Conservation (phyloP, 495 filamentous ascomycete species). For the Oidiodendron maius region DNA sequence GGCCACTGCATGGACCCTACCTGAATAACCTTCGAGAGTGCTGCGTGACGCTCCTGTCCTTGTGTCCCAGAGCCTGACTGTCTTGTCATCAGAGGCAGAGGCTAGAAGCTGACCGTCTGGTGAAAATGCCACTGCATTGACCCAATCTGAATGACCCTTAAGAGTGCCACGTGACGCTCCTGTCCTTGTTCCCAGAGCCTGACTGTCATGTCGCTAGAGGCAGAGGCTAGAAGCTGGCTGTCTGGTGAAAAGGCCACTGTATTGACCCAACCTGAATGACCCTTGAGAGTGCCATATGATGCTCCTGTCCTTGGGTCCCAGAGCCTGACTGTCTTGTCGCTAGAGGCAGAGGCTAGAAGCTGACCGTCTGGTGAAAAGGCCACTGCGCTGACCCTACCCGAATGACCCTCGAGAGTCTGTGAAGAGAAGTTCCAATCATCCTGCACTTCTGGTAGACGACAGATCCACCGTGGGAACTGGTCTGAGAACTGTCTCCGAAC, state of each 20-base stretch:
- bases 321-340: background rate
- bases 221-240: conserved; percentile 10
- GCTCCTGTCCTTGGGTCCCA: background rate
- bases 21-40: background rate
- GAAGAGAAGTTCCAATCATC: background rate
- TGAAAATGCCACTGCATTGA: background rate
- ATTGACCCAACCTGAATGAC: background rate
- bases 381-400: background rate
- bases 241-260: conserved; percentile 17
- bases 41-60: background rate
- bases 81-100: background rate
- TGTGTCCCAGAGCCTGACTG: background rate
- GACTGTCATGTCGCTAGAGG: conserved; percentile 5
- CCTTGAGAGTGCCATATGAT: background rate
- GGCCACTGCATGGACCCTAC: conserved; percentile 5
- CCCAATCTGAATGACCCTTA: conserved; percentile 1
- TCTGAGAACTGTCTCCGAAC: background rate
- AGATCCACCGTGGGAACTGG: background rate
- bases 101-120: conserved; percentile 1
- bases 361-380: conserved; percentile 5
- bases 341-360: background rate
- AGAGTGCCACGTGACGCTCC: background rate
- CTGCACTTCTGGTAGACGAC: background rate
- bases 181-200: conserved; percentile 15
- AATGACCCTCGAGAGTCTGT: conserved; percentile 1